Base-by-base conservation (phyloP, 2,329 filamentous ascomycete species). In the Tolypocladium cylindrosporum region DNA sequence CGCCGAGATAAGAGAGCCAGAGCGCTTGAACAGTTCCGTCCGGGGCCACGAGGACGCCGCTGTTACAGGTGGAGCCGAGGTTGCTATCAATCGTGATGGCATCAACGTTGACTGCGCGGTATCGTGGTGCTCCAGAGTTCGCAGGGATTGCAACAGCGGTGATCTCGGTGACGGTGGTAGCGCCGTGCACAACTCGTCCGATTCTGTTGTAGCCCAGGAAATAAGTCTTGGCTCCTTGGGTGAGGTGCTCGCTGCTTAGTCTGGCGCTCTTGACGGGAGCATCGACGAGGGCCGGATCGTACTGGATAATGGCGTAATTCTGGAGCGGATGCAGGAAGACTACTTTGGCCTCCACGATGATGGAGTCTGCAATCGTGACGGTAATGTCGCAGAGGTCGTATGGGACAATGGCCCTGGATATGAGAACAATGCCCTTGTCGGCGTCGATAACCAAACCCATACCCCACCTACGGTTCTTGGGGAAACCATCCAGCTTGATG, bases 141-240 rank as follows among this genome's bases (percentile, higher is more conserved):
- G 94, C 91, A 0, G 94, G 95, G 61, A 99, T 97, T 0, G 92
- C 91, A 3, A 97, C 94, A 2, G 94, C 94, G 13, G 93, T 97
- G 67, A 99, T 95, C 71, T 99, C 94, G 0, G 95, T 99, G 16
- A 99, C 91, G 0, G 89, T 91, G 0, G 94, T 97, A 65, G 96
- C 91, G 6, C 91, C 90, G 65, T 97, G 90, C 4, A 97, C 93
- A 45, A 97, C 90, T 41, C 93, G 86, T 61, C 93, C 88, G 63
- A 97, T 97, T 64, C 95, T 87, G 70, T 99, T 99, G 77, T 96
- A 95, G n/a, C 94, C 95, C 62, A 99, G 89, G 74, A 99, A 99
- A 64, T 96, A 92, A 0, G 92, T 97, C 58, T 93, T 88, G 54
- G 92, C 90, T 41, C 94, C 94, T 75, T 97, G 94, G 55, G 91